Evolutionary conservation across 2,329 filamentous ascomycete species (phyloP).

Genomic region (Elsinoe necatrix): DNA sequence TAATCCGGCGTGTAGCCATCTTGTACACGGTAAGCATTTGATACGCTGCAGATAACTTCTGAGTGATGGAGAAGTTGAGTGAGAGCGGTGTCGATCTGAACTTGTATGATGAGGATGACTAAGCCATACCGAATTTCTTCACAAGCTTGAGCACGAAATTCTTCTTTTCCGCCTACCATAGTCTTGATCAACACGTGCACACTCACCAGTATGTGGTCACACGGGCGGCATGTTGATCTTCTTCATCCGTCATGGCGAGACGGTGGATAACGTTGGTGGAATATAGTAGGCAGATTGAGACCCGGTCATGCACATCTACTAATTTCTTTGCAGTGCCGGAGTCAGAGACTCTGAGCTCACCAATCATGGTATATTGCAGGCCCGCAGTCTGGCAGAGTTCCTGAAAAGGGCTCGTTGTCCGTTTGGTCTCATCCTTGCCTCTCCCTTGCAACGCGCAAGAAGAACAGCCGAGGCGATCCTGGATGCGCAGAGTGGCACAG

Average conservation of each 20-base stretch:
- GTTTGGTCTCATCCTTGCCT: conserved; percentile 67
- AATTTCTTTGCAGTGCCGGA: conserved; percentile 53
- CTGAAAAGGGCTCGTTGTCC: conserved; percentile 56
- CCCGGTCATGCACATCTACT: not conserved
- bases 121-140: not conserved
- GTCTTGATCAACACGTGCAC: not conserved
- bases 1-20: no score
- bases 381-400: conserved; percentile 59
- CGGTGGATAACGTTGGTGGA: conserved; percentile 76
- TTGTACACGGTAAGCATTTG: no score
- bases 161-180: not conserved
- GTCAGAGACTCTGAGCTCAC: conserved; percentile 73
- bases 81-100: no score
- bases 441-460: conserved; percentile 64
- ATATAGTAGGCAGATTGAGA: conserved; percentile 51
- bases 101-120: not conserved
- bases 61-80: no score
- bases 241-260: conserved; percentile 80
- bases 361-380: conserved; percentile 71
- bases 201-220: not conserved
- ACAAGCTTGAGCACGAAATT: not conserved
- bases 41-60: no score
- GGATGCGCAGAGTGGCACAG: conserved; percentile 40
- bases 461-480: conserved; percentile 62
- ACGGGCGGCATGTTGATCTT: conserved; percentile 51